phyloP scores from a whole-genome alignment of 495 filamentous ascomycete species.

The Trichoderma orchidacearum region DNA sequence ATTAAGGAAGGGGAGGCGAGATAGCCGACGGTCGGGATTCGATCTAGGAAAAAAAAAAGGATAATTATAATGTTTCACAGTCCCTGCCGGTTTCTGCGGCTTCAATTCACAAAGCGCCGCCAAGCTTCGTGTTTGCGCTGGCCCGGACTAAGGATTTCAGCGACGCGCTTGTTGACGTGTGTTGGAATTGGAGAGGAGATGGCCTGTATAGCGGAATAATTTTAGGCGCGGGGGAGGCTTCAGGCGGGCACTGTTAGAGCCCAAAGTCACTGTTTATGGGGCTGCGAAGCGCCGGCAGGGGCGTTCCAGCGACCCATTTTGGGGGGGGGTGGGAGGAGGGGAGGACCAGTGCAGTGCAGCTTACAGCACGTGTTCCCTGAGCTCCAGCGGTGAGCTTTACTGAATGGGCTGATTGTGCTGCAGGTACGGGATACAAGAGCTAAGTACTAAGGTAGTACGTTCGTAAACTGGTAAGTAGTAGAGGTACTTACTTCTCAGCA shows the following conservation, averaged over 20 bases:
- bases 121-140: neutral
- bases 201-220: too few species aligned
- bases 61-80: neutral
- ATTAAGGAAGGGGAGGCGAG: too few species aligned
- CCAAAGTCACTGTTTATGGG: too few species aligned
- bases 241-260: too few species aligned
- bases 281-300: neutral
- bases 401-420: neutral
- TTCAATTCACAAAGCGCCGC: neutral
- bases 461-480: too few species aligned
- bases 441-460: too few species aligned
- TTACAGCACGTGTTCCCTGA: neutral
- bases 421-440: neutral
- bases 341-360: too few species aligned
- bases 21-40: too few species aligned
- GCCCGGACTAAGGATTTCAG: neutral
- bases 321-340: too few species aligned
- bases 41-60: neutral
- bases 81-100: neutral
- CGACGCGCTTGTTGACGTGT: slow-evolving; percentile 1
- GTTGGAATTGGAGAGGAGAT: neutral
- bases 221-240: too few species aligned
- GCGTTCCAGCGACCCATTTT: neutral
- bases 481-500: too few species aligned
- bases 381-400: neutral